Conservation (phyloP, 306 rosid species). For the Cicer arietinum region DNA sequence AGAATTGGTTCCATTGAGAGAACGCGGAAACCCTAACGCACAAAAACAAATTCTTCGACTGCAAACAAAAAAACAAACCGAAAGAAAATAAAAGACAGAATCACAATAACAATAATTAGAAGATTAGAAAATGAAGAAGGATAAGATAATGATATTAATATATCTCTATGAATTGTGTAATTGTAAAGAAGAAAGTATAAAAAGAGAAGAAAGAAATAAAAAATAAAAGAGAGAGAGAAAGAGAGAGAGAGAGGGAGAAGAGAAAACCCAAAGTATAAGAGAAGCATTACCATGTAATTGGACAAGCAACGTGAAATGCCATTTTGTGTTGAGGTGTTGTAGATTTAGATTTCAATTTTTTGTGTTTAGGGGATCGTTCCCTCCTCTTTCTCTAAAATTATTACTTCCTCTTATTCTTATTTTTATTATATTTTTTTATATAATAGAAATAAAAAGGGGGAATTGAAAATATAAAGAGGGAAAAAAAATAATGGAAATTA, state of each 20-base stretch:
- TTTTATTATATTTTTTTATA: conserved; percentile 9
- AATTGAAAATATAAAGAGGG: conserved; percentile 28
- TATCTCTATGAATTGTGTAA: neutral
- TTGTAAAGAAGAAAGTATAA: neutral
- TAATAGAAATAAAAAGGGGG: neutral
- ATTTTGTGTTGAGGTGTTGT: conserved; percentile 43
- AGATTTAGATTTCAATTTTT: conserved; percentile 55
- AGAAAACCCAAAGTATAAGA: neutral
- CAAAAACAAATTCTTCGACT: conserved; percentile 55
- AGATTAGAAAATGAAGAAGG: neutral
- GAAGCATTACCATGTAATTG: conserved; percentile 51
- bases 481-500: neutral
- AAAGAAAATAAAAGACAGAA: neutral
- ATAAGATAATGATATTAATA: neutral
- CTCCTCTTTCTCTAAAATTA: conserved; percentile 41
- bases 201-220: neutral
- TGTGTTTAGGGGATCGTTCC: conserved; percentile 49
- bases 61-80: neutral
- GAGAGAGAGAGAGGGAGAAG: neutral
- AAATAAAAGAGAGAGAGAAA: neutral
- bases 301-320: conserved; percentile 60
- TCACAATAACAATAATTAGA: neutral
- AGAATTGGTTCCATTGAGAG: neutral
- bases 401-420: conserved; percentile 29
- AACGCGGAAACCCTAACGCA: conserved; percentile 53